Base-by-base conservation (phyloP, 768 basidiomycete genomes). In the Auriculariales sp. region DNA sequence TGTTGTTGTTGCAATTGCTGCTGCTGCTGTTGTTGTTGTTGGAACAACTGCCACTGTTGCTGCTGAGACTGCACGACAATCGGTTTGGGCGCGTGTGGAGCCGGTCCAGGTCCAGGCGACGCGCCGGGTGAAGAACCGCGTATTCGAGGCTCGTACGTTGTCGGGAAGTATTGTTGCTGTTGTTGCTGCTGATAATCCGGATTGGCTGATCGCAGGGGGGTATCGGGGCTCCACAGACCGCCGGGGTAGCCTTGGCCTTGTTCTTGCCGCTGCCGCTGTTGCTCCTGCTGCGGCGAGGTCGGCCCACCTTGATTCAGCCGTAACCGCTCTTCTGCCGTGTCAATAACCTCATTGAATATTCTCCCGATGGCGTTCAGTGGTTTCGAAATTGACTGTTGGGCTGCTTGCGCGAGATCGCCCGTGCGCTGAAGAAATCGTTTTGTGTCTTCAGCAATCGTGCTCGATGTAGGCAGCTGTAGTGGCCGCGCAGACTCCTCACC, bases 401-500 rank as follows among this genome's bases (percentile, higher is more conserved):
- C 39, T 0, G 15, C 39, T 25, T 44, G 39, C 7, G 62, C 64
- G 25, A 62, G 49, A 60, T 91, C 87, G 6, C 91, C 89, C 0
- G 92, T 94, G 61, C 84, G 85, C 64, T 91, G 91, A 36, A 94
- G 71, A 28, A 94, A 74, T 22, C 82, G 74, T 32, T 77, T 78
- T 1, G 90, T 91, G 58, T 93, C 90, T 48, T 86, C 79, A 7
- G 71, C 62, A 30, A 71, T 56, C 5, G 83, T 56, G 1, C 61
- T 56, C 2, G 64, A 72, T 9, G 75, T 68, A 3, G 78, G 72
- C 7, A 89, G 66, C 0, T 85, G 66, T 9, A 94, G 74, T 0
- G 80, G 83, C 55, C 81, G 74, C 1, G 92, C 92, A 3, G 91
- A 86, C 61, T 94, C 92, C 67, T 94, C 91, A 28, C 92, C 92